phyloP scores from a whole-genome alignment of 371 early-diverging fungal species.

The Modicella reniformis region DNA sequence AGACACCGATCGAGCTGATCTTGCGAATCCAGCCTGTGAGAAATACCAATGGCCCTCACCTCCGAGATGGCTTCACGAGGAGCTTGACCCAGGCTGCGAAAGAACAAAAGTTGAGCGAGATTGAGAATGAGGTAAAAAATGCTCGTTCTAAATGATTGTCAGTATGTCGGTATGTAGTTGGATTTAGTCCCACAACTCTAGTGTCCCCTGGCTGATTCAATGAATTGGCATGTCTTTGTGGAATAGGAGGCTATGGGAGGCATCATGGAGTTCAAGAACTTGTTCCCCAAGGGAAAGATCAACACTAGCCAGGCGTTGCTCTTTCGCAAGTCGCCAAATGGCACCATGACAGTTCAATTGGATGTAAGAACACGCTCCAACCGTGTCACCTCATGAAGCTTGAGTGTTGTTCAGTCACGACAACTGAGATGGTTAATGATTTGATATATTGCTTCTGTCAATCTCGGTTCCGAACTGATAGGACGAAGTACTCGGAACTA shows the following conservation, averaged over 20 bases:
- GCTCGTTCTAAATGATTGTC: too few species aligned
- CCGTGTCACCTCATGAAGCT: too few species aligned
- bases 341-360: conserved; percentile 64
- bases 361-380: conserved; percentile 55
- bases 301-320: conserved; percentile 67
- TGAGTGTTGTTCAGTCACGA: too few species aligned
- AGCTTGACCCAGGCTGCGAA: conserved; percentile 62
- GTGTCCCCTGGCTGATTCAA: not conserved
- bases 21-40: conserved; percentile 63
- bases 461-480: conserved; percentile 20
- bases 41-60: conserved; percentile 73
- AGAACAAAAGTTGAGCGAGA: conserved; percentile 37
- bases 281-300: conserved; percentile 71
- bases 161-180: too few species aligned
- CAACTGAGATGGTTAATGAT: too few species aligned
- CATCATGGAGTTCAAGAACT: conserved; percentile 68
- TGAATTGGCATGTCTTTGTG: not conserved
- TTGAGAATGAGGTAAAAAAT: conserved; percentile 29
- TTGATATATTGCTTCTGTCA: not conserved
- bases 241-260: conserved; percentile 60
- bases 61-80: conserved; percentile 77
- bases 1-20: conserved; percentile 40
- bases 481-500: conserved; percentile 65
- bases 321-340: conserved; percentile 71
- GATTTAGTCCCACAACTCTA: too few species aligned